Conservation (phyloP, 176 grass and related monocot genomes). For the Musa itinerans region DNA sequence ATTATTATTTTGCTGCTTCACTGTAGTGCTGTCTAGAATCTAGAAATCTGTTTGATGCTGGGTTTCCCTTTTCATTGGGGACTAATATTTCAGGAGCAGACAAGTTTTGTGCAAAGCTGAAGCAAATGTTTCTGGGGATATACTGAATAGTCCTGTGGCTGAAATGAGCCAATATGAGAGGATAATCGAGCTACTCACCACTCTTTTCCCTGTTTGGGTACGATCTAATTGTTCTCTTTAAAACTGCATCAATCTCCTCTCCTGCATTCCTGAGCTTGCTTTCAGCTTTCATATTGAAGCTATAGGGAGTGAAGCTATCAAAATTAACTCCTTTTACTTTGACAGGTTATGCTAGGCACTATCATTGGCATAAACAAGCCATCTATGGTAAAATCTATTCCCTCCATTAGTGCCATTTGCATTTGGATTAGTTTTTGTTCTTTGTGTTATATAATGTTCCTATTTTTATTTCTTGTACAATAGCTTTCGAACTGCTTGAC, state of each 20-base stretch:
- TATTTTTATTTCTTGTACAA: slow-evolving; percentile 1
- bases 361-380: slow-evolving; percentile 89
- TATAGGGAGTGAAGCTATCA: neutral
- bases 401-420: neutral
- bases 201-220: slow-evolving; percentile 98
- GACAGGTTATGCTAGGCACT: slow-evolving; percentile 80
- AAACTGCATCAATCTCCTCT: slow-evolving; percentile 18
- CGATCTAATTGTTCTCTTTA: slow-evolving; percentile 20
- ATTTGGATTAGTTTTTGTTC: neutral
- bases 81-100: slow-evolving; percentile 48
- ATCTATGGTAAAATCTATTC: slow-evolving; percentile 48
- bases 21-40: neutral
- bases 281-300: neutral
- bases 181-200: slow-evolving; percentile 83
- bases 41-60: neutral
- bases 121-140: slow-evolving; percentile 66
- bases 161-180: slow-evolving; percentile 63
- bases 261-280: neutral
- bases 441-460: neutral
- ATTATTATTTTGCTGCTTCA: neutral
- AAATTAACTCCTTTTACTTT: slow-evolving; percentile 25
- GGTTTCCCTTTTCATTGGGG: slow-evolving; percentile 1
- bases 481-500: slow-evolving; percentile 14
- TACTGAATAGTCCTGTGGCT: slow-evolving; percentile 34
- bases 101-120: slow-evolving; percentile 75